phyloP scores from a whole-genome alignment of 306 rosid species.

The Cucumis hystrix region DNA sequence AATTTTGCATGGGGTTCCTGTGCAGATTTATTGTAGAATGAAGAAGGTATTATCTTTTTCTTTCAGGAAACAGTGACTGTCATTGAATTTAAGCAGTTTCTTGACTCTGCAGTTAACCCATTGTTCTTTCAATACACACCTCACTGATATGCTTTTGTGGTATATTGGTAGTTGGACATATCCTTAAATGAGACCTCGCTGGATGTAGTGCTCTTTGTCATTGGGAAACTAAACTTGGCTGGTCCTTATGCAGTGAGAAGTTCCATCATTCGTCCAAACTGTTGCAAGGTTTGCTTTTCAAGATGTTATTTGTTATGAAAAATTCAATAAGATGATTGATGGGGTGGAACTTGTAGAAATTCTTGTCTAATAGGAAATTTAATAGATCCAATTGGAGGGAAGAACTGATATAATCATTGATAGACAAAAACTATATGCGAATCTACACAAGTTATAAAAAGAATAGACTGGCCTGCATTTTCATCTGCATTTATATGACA shows the following conservation, averaged over 20 bases:
- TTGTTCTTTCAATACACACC: constrained; percentile 10
- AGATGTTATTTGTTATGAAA: background rate
- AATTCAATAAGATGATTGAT: background rate
- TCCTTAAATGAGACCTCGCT: constrained; percentile 66
- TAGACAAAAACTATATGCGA: background rate
- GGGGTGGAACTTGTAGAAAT: background rate
- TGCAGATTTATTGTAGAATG: constrained; percentile 57
- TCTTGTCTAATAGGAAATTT: background rate
- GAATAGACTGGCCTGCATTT: background rate
- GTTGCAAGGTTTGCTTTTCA: constrained; percentile 66
- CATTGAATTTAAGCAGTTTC: background rate
- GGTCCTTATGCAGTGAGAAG: constrained; percentile 76
- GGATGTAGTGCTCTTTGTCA: constrained; percentile 71
- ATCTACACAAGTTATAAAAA: background rate
- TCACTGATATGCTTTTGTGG: constrained; percentile 14
- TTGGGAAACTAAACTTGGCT: constrained; percentile 61
- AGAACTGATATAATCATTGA: background rate
- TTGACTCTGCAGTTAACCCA: background rate
- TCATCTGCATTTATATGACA: constrained; percentile 20
- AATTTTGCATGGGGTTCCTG: constrained; percentile 45
- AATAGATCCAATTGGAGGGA: background rate
- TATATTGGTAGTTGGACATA: constrained; percentile 46
- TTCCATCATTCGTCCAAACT: constrained; percentile 49
- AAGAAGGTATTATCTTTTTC: constrained; percentile 40
- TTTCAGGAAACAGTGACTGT: constrained; percentile 17